Evolutionary conservation across 345 rosid genomes (phyloP).

Genomic region (Diplotaxis tenuifolia): DNA sequence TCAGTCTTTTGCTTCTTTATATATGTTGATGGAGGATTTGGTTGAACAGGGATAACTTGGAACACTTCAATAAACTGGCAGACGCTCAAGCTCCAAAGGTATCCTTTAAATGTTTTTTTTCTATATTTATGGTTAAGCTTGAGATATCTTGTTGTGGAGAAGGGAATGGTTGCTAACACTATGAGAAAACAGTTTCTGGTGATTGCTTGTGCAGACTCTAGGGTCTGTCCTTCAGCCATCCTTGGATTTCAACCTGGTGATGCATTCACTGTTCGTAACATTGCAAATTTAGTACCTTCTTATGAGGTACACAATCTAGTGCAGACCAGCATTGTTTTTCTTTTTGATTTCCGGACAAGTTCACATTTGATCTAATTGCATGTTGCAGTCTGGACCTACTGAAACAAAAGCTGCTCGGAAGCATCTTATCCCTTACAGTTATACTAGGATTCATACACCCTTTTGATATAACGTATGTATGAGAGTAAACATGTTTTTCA

Average conservation of each 20-base stretch:
- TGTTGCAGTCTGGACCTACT: slow-evolving; percentile 77
- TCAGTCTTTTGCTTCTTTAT: slow-evolving; percentile 19
- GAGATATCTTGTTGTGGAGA: slow-evolving; percentile 10
- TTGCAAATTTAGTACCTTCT: slow-evolving; percentile 85
- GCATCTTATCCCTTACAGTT: slow-evolving; percentile 27
- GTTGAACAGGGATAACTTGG: slow-evolving; percentile 57
- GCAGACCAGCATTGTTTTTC: not conserved
- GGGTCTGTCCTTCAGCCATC: slow-evolving; percentile 89
- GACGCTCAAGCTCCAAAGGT: slow-evolving; percentile 88
- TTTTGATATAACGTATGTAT: not conserved
- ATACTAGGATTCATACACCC: not conserved
- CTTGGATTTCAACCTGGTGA: slow-evolving; percentile 99
- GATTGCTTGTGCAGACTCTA: slow-evolving; percentile 96
- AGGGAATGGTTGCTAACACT: slow-evolving; percentile 31
- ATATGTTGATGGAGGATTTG: not conserved
- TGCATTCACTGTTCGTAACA: slow-evolving; percentile 89
- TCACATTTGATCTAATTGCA: slow-evolving; percentile 8
- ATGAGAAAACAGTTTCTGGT: slow-evolving; percentile 79
- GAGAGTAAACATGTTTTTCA: not conserved
- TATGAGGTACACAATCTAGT: slow-evolving; percentile 55
- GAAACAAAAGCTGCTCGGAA: slow-evolving; percentile 92
- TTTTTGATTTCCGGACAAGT: not conserved
- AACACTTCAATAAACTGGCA: slow-evolving; percentile 63
- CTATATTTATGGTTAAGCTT: not conserved
- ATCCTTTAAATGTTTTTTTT: not conserved